Evolutionary conservation across 768 basidiomycete genomes (phyloP).

Genomic region (Cubamyces sp.): DNA sequence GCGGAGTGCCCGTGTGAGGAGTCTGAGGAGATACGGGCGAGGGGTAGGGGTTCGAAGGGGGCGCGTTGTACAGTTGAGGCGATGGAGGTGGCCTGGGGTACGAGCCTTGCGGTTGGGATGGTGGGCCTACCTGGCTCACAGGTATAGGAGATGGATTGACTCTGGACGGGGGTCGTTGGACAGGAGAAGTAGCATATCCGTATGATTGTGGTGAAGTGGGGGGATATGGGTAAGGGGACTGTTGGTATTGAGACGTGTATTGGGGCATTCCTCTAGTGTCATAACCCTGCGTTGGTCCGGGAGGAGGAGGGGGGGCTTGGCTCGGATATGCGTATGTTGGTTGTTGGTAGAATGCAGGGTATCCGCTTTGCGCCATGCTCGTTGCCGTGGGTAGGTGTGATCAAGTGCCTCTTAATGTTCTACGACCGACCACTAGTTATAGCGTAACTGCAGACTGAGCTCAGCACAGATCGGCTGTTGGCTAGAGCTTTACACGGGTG

Average conservation of each 20-base stretch:
- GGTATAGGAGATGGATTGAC: conserved; percentile 5
- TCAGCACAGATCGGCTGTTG: too few relatives aligned
- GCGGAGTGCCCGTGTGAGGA: conserved; percentile 9
- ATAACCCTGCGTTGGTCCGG: background rate
- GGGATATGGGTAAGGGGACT: background rate
- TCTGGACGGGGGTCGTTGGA: conserved; percentile 3
- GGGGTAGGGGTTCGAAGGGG: conserved; percentile 13
- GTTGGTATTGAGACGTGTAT: conserved; percentile 12
- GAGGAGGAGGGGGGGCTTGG: background rate
- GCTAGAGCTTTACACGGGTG: too few relatives aligned
- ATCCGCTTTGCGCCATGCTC: conserved; percentile 20
- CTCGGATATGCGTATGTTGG: conserved; percentile 13
- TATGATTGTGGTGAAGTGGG: background rate
- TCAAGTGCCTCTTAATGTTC: too few relatives aligned
- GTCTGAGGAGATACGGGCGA: conserved; percentile 21
- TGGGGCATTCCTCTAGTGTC: conserved; percentile 6
- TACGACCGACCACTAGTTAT: too few relatives aligned
- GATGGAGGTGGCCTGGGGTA: conserved; percentile 15
- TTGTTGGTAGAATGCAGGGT: conserved; percentile 16
- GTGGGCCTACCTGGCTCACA: background rate
- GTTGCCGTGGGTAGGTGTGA: too few relatives aligned
- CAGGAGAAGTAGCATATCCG: background rate
- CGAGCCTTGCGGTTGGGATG: conserved; percentile 18
- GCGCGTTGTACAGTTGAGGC: conserved; percentile 9
- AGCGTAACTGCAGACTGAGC: too few relatives aligned